Evolutionary conservation across 768 basidiomycete species (phyloP).

Genomic region (Mycena chlorophos): DNA sequence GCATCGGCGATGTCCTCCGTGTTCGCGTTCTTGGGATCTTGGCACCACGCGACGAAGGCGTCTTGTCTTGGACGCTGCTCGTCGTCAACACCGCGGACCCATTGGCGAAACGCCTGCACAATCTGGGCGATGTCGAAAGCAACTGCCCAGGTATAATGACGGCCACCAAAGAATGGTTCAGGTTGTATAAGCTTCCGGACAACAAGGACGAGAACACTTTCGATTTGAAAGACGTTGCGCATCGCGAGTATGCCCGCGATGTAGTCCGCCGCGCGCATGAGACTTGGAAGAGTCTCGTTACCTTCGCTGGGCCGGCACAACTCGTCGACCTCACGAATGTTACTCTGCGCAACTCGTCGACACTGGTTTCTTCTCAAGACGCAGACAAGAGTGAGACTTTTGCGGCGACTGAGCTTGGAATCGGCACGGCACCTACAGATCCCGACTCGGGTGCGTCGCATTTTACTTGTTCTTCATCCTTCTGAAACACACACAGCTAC

Average conservation of each 20-base stretch:
- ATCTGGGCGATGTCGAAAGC: constrained; percentile 80
- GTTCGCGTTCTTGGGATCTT: constrained; percentile 87
- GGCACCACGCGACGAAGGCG: constrained; percentile 82
- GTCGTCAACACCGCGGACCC: constrained; percentile 79
- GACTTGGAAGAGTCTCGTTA: background rate
- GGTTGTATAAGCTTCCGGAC: constrained; percentile 29
- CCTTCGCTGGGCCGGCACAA: background rate
- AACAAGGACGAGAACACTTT: background rate
- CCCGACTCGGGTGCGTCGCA: background rate
- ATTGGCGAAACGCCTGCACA: constrained; percentile 73
- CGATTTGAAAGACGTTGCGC: background rate
- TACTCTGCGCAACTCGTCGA: background rate
- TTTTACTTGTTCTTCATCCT: background rate
- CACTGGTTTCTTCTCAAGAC: background rate
- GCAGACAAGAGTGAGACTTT: background rate
- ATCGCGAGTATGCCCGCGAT: background rate
- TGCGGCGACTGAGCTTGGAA: background rate
- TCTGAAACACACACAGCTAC: background rate
- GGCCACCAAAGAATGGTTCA: constrained; percentile 85
- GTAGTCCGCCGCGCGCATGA: background rate
- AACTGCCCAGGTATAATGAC: constrained; percentile 77
- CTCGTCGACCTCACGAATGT: background rate
- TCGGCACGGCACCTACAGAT: background rate
- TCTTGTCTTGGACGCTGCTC: constrained; percentile 85
- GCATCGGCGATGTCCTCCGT: constrained; percentile 77